phyloP scores from a whole-genome alignment of 2,329 filamentous ascomycete species.

The Sporothrix phasma region DNA sequence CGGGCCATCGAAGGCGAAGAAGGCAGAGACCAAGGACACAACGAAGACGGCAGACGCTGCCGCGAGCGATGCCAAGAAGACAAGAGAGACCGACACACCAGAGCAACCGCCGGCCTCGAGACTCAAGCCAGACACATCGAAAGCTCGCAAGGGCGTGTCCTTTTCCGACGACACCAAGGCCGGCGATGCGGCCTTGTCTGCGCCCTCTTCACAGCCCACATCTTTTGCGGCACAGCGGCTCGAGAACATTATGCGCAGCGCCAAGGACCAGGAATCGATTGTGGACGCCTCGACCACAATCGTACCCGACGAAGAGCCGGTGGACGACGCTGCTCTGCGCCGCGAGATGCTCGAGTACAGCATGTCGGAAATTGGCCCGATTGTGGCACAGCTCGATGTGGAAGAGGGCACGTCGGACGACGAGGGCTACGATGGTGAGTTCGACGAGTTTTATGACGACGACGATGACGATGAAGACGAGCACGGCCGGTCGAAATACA shows the following conservation, averaged over 20 bases:
- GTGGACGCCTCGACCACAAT: constrained; percentile 40
- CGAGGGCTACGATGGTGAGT: constrained; percentile 35
- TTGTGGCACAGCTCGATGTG: constrained; percentile 84
- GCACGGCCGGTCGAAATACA: constrained; percentile 60
- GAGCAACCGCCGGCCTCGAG: neutral
- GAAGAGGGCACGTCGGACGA: constrained; percentile 56
- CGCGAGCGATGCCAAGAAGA: neutral
- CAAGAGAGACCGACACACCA: neutral
- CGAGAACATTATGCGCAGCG: constrained; percentile 47
- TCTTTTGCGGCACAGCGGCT: constrained; percentile 38
- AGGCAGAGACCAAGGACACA: too few relatives aligned
- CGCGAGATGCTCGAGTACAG: constrained; percentile 87
- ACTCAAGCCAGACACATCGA: constrained; percentile 21
- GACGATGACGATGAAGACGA: constrained; percentile 58
- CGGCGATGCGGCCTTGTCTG: constrained; percentile 23
- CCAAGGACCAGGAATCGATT: constrained; percentile 43
- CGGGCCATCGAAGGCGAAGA: neutral
- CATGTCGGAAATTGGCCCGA: constrained; percentile 76
- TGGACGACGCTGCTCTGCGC: constrained; percentile 70
- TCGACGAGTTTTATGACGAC: constrained; percentile 29
- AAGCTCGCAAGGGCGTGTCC: constrained; percentile 47
- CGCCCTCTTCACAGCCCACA: constrained; percentile 19
- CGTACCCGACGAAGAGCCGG: constrained; percentile 63
- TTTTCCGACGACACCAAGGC: constrained; percentile 53
- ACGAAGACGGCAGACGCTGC: neutral